Base-by-base conservation (phyloP, 129 eudicot species). In the Smallanthus sonchifolius region DNA sequence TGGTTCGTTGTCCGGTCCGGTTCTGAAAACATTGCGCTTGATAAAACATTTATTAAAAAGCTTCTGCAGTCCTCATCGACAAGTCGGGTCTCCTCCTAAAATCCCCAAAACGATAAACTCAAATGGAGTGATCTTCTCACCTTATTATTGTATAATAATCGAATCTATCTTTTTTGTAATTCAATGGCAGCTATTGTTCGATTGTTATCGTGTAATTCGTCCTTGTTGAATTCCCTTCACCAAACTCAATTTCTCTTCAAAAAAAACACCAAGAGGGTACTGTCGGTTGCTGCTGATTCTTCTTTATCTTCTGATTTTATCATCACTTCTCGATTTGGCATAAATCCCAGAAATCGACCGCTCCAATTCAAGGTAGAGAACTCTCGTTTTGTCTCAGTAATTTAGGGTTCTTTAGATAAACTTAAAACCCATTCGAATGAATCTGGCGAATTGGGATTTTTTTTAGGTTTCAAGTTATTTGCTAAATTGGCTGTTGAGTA, bases 151-250 rank as follows among this genome's bases (percentile, higher is more conserved):
- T 47, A 67, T 38, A 62, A 30, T 57, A 51, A 64, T 74, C 43
- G 14, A 7, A 13, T 30, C 67, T n/a, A 11, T 8, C 44, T 34
- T 59, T 30, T 19, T 5, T 19, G 32, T 24, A 72, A 2, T 11
- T 73, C 69, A 44, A 92, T 92, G 97, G 97, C 89, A 35, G 91
- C 89, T 74, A 67, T 80, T 54, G 69, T 89, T 65, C 84, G 88
- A 38, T 81, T 82, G 47, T 73, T 87, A 56, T 89, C 91, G 39
- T 87, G 32, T 68, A 74, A 86, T 84, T 84, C 87, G 40, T 79
- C 86, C 34, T 83, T 83, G n/a, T 51, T 85, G 71, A 92, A 82
- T 77, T 85, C 89, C 71, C 52, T 61, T 47, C 89, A 87, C 2
- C 81, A 84, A 51, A 80, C 57, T 48, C 85, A 63, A 7, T 63